Evolutionary conservation across 352 stramenopile species (phyloP).

Genomic region (Phytophthora pistaciae): DNA sequence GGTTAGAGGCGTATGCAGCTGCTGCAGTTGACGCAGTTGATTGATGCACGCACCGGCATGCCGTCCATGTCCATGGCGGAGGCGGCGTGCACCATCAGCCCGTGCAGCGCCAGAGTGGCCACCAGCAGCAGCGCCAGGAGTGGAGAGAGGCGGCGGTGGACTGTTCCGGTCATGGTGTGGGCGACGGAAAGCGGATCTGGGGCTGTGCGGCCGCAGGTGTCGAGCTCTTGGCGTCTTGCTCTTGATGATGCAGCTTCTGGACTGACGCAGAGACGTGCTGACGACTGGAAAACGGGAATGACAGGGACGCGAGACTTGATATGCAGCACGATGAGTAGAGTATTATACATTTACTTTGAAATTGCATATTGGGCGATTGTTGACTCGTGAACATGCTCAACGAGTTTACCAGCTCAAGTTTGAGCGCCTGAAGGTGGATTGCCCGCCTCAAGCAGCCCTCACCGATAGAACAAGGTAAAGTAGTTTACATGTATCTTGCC

Average conservation of each 20-base stretch:
- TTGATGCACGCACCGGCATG: slow-evolving; percentile 59
- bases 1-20: neutral
- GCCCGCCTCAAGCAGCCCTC: no score
- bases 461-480: no score
- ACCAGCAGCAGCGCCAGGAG: slow-evolving; percentile 26
- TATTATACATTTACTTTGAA: neutral
- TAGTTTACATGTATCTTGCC: no score
- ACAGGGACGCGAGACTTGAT: neutral
- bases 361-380: neutral
- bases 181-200: neutral
- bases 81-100: neutral
- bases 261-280: neutral
- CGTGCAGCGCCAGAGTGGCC: slow-evolving; percentile 9
- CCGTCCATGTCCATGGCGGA: slow-evolving; percentile 55
- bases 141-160: neutral
- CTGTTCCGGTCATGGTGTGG: slow-evolving; percentile 11
- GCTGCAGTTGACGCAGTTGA: neutral
- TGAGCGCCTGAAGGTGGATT: neutral
- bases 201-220: neutral
- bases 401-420: neutral
- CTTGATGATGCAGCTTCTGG: neutral
- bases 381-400: neutral
- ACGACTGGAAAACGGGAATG: neutral
- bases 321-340: neutral
- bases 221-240: neutral